Evolutionary conservation across 1,139 yeast genomes (phyloP).

Genomic region (Kluyveromyces sp.): DNA sequence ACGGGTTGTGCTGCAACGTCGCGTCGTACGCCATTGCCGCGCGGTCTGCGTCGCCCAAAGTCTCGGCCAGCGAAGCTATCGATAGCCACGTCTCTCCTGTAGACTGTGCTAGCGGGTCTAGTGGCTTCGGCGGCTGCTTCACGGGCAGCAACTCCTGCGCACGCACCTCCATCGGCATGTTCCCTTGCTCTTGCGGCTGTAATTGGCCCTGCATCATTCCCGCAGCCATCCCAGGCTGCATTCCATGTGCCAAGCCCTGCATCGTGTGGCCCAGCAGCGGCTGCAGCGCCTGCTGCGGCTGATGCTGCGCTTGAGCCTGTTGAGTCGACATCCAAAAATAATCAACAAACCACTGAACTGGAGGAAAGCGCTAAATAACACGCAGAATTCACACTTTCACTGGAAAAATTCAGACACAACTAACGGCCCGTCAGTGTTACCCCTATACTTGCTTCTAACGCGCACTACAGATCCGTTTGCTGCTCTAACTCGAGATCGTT

Average conservation of each 20-base stretch:
- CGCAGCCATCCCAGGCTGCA: not conserved
- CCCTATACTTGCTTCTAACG: too few relatives aligned
- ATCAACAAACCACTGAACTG: too few relatives aligned
- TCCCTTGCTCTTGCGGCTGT: not conserved
- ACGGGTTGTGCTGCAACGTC: slow-evolving; percentile 82
- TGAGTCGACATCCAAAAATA: not conserved
- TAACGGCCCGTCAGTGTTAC: too few relatives aligned
- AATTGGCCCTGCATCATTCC: not conserved
- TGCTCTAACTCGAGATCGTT: too few relatives aligned
- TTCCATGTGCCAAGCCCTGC: not conserved
- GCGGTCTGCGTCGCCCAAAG: slow-evolving; percentile 80
- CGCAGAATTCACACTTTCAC: not conserved
- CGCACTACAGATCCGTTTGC: too few relatives aligned
- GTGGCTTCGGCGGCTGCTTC: slow-evolving; percentile 13
- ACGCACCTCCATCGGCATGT: slow-evolving; percentile 4
- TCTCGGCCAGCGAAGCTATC: slow-evolving; percentile 83
- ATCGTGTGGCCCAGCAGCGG: slow-evolving; percentile 3
- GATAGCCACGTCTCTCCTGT: slow-evolving; percentile 93
- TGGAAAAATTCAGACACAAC: not conserved
- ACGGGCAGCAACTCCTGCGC: slow-evolving; percentile 7
- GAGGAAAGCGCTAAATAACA: too few relatives aligned
- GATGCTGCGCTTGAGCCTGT: not conserved
- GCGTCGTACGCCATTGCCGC: slow-evolving; percentile 86
- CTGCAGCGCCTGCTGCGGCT: slow-evolving; percentile 1
- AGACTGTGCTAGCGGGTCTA: slow-evolving; percentile 47